Evolutionary conservation across 257 asterid genomes (phyloP).

Genomic region (Fraxinus quadrangulata): DNA sequence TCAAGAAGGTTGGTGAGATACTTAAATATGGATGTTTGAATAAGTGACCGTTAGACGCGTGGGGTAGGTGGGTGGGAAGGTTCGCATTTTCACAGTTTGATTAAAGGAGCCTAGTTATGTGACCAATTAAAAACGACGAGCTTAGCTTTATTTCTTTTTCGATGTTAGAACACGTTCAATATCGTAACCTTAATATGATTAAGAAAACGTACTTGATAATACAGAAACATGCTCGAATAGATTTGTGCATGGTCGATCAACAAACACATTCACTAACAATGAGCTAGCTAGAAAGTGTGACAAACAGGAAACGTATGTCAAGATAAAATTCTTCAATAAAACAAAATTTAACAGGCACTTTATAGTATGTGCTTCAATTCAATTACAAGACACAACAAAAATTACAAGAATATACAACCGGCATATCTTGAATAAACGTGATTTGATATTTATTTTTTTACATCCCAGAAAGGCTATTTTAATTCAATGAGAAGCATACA

Average conservation of each 20-base stretch:
- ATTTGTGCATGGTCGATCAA: no score
- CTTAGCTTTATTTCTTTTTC: no score
- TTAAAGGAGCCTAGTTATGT: neutral
- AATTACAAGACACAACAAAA: neutral
- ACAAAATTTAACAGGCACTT: neutral
- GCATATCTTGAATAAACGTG: neutral
- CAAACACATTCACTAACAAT: no score
- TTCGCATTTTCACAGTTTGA: neutral
- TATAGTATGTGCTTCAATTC: neutral
- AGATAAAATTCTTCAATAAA: neutral
- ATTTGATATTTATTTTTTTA: constrained; percentile 16
- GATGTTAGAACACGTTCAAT: no score
- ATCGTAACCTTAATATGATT: no score
- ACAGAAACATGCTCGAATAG: no score
- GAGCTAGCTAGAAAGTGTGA: neutral
- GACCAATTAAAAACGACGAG: no score
- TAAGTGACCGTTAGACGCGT: constrained; percentile 39
- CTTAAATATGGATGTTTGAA: constrained; percentile 25
- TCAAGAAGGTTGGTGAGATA: constrained; percentile 22
- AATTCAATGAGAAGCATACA: constrained; percentile 31
- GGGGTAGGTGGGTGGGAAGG: neutral
- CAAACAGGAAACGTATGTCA: neutral
- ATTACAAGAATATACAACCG: neutral
- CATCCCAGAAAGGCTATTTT: constrained; percentile 22
- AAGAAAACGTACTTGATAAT: no score